Percentiles rank a stretch among this genome's conserved stretches.
Conservation (phyloP, 73 alveolate species). For the Blepharisma stoltei region DNA sequence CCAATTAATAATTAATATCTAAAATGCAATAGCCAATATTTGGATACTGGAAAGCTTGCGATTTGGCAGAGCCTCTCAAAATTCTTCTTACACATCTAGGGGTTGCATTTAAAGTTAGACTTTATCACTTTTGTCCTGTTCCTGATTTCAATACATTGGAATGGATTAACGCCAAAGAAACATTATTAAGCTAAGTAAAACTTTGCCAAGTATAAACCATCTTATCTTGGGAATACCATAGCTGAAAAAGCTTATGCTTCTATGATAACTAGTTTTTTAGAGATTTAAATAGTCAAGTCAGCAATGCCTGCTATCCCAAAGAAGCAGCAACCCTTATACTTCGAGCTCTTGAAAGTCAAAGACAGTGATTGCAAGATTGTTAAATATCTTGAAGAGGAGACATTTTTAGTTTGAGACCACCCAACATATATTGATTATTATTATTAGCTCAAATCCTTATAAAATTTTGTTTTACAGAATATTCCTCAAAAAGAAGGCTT, state of each 20-base stretch:
- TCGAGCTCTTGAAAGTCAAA: not conserved
- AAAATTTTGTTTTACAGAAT: too few species aligned
- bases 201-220: slow-evolving; percentile 34
- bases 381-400: slow-evolving; percentile 24
- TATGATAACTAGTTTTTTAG: slow-evolving; percentile 17
- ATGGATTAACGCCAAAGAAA: slow-evolving; percentile 34
- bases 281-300: slow-evolving; percentile 1
- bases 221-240: slow-evolving; percentile 35
- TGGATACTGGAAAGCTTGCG: slow-evolving; percentile 49
- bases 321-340: slow-evolving; percentile 26
- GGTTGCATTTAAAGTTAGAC: slow-evolving; percentile 27
- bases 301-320: not conserved
- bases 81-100: slow-evolving; percentile 34
- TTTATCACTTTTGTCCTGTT: slow-evolving; percentile 32
- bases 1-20: too few species aligned
- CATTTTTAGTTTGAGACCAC: slow-evolving; percentile 36
- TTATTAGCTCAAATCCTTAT: slow-evolving; percentile 29
- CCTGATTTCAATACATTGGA: slow-evolving; percentile 23
- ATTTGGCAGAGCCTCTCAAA: slow-evolving; percentile 44
- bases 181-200: slow-evolving; percentile 29
- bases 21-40: slow-evolving; percentile 24
- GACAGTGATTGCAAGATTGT: slow-evolving; percentile 4
- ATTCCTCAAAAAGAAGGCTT: too few species aligned
- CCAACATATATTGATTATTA: slow-evolving; percentile 33
- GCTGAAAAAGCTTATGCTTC: slow-evolving; percentile 28